Evolutionary conservation across 345 rosid genomes (phyloP), one percentile per base, ranked within the genome.

Genomic region (Microcos paniculata): DNA sequence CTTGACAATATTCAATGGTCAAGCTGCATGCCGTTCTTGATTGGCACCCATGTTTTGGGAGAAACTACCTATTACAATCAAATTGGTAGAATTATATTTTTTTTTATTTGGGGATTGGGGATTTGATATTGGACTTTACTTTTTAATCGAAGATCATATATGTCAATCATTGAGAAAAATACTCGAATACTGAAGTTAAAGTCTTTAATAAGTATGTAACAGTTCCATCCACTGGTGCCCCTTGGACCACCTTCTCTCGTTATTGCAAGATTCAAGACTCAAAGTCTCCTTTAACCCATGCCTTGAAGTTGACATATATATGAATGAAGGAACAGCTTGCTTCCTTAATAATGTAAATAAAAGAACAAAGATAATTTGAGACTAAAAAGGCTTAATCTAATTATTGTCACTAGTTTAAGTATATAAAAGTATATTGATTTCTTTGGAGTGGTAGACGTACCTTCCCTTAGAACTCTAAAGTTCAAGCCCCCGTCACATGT

Each of bases 241-340:
- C 19, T 52, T 51, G 61, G 61, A 70, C 61, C 73, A 70, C 73
- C 15, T 30, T 43, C 28, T 19, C 6, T 19, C 5, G 35, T 38
- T 51, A 23, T 51, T 70, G 61, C 61, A 70, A 31, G 15, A 51
- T 70, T 70, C 46, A 70, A 70, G 46, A 51, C 45, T 31, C 30
- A 35, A 35, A 35, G 6, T n/a, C 40, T 35, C 46, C 61, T 33
- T 19, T 46, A 48, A 6, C 26, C 57, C 58, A 48, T 28, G 59
- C 61, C 46, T 51, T 51, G 45, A 31, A 51, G 40, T 31, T 70
- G 46, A 51, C 73, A 51, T 51, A 19, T 51, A 19, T n/a, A 51
- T 30, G 65, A 61, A 26, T 13, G 28, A 68, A 10, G 21, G n/a
- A 43, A 16, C 56, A 26, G 24, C 72, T 48, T 28, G n/a, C 33